These are phyloP conservation scores for Sphaerulina populicola DNA, from an alignment of 2,329 filamentous ascomycete genomes.

Conservation along the genomic window DNA sequence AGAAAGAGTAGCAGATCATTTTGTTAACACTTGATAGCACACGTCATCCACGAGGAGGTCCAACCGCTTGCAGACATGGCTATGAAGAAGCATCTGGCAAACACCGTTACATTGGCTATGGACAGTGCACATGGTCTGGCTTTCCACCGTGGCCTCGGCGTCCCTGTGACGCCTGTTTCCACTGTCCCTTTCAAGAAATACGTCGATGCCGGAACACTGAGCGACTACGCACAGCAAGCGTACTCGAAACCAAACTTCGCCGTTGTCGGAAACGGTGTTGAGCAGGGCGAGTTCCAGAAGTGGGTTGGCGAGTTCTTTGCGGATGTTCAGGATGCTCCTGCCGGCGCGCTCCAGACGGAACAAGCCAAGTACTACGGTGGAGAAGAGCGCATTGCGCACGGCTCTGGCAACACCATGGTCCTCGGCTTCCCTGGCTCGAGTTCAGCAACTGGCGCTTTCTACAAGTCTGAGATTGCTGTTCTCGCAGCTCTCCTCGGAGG, in stretches of 20 bases:
- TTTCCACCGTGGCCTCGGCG: conserved; percentile 88
- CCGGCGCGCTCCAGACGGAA: conserved; percentile 50
- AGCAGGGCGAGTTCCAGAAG: conserved; percentile 66
- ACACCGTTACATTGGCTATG: conserved; percentile 62
- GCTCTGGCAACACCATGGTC: conserved; percentile 70
- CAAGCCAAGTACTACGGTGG: conserved; percentile 86
- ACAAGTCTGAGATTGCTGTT: conserved; percentile 84
- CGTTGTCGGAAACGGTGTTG: conserved; percentile 80
- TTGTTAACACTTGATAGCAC: conserved; percentile 48
- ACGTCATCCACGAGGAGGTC: conserved; percentile 87
- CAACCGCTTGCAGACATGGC: conserved; percentile 65
- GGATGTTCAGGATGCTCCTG: conserved; percentile 49
- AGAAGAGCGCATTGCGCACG: conserved; percentile 78
- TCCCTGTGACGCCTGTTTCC: conserved; percentile 63
- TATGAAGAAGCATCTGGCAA: conserved; percentile 62
- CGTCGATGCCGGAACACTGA: conserved; percentile 65
- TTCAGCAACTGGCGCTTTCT: conserved; percentile 59
- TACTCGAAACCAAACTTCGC: conserved; percentile 89
- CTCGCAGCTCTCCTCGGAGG: conserved; percentile 84
- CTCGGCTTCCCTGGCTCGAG: conserved; percentile 89
- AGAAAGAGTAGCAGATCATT: conserved; percentile 4
- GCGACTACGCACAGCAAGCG: conserved; percentile 65
- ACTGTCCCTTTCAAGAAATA: conserved; percentile 69
- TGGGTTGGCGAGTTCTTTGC: conserved; percentile 94
- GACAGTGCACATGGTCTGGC: conserved; percentile 79